Conservation (phyloP, 208 protist species). For the Kentomonas sorsogonicus region DNA sequence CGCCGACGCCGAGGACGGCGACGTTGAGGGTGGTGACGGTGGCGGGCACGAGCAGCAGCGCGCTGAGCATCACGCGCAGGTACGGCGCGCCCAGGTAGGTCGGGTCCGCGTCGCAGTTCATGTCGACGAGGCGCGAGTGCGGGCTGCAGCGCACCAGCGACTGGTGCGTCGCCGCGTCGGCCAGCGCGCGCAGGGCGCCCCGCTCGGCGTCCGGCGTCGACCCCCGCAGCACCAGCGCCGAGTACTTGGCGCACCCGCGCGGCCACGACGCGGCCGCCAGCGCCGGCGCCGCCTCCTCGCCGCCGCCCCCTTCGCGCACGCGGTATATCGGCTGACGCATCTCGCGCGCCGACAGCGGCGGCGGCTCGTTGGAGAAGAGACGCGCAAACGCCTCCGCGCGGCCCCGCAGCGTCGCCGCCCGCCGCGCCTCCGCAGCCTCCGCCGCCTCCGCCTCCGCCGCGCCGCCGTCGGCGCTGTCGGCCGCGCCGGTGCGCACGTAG, state of each 20-base stretch:
- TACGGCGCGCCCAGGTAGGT: conserved; percentile 71
- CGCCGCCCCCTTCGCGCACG: conserved; percentile 17
- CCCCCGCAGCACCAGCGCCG: conserved; percentile 44
- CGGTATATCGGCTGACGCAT: neutral
- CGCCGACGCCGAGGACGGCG: conserved; percentile 73
- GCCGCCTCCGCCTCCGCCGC: neutral
- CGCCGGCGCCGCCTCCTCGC: conserved; percentile 3
- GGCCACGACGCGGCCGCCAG: conserved; percentile 41
- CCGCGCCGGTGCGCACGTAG: conserved; percentile 33
- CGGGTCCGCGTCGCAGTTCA: conserved; percentile 58
- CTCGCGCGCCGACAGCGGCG: conserved; percentile 5
- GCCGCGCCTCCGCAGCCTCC: no score
- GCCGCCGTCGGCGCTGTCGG: neutral
- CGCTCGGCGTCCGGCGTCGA: neutral
- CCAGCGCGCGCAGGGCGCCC: conserved; percentile 32
- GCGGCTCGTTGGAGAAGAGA: conserved; percentile 32
- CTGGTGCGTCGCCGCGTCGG: conserved; percentile 69
- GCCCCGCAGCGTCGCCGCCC: no score
- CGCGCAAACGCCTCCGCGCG: conserved; percentile 3
- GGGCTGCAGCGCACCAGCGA: conserved; percentile 74
- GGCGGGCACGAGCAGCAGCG: conserved; percentile 54
- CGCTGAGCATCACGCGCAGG: conserved; percentile 71
- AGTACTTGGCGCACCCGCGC: conserved; percentile 53
- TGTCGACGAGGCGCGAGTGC: conserved; percentile 24
- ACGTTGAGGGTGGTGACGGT: conserved; percentile 43